Conservation (phyloP, 2,329 filamentous ascomycete genomes). For the Gnomoniopsis smithogilvyi region DNA sequence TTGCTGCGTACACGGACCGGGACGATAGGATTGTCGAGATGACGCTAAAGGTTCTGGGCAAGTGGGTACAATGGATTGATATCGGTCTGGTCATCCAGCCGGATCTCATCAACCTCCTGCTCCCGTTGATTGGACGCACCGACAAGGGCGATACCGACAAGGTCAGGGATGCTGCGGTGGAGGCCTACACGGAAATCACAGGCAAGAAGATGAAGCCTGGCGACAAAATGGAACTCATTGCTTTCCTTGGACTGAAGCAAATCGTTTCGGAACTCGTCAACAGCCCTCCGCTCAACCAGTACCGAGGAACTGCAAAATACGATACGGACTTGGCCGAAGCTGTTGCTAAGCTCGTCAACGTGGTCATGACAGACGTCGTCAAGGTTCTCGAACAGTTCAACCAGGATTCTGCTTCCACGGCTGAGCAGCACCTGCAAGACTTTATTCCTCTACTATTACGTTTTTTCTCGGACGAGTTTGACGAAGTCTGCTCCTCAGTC, state of each 20-base stretch:
- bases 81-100: slow-evolving; percentile 91
- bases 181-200: slow-evolving; percentile 93
- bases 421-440: slow-evolving; percentile 75
- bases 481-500: slow-evolving; percentile 94
- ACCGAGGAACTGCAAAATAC: slow-evolving; percentile 79
- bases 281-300: slow-evolving; percentile 76
- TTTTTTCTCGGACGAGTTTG: slow-evolving; percentile 97
- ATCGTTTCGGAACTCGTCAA: slow-evolving; percentile 83
- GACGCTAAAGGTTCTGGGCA: slow-evolving; percentile 86
- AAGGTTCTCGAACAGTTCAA: slow-evolving; percentile 72
- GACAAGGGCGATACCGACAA: slow-evolving; percentile 66
- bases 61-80: slow-evolving; percentile 99
- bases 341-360: slow-evolving; percentile 94
- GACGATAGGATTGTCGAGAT: slow-evolving; percentile 77
- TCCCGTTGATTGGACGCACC: slow-evolving; percentile 81
- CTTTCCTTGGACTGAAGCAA: slow-evolving; percentile 80
- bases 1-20: slow-evolving; percentile 70
- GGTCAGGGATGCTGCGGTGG: slow-evolving; percentile 86
- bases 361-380: slow-evolving; percentile 80
- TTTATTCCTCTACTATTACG: slow-evolving; percentile 86
- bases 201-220: slow-evolving; percentile 95
- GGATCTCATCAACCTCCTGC: slow-evolving; percentile 77
- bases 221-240: slow-evolving; percentile 93
- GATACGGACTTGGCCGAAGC: slow-evolving; percentile 94
- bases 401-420: slow-evolving; percentile 65